A percentile compares a stretch with the other conserved stretches of the same genome.
phyloP scores from a whole-genome alignment of 352 stramenopile genomes.

The Globisporangium orthogonon region DNA sequence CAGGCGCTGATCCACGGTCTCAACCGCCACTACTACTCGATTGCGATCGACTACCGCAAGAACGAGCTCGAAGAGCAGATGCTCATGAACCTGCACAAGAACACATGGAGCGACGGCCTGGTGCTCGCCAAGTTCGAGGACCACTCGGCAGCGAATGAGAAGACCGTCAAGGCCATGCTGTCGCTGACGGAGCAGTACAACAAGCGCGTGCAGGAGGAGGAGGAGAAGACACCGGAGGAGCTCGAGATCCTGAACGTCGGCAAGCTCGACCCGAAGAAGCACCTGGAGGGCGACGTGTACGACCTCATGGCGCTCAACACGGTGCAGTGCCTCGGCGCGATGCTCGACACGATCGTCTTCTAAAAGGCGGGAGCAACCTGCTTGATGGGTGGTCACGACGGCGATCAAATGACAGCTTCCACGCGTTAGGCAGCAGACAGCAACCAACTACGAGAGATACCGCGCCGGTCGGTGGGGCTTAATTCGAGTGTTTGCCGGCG shows the following conservation, averaged over 20 bases:
- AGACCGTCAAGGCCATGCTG: constrained; percentile 93
- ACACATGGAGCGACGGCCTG: constrained; percentile 95
- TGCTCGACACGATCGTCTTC: constrained; percentile 99
- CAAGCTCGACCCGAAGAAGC: constrained; percentile 94
- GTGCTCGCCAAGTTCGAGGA: constrained; percentile 95
- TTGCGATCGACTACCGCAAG: constrained; percentile 97
- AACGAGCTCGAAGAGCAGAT: constrained; percentile 99
- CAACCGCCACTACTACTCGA: constrained; percentile 99
- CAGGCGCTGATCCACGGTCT: constrained; percentile 97
- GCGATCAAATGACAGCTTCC: no score
- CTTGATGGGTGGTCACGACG: no score
- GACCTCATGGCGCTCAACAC: constrained; percentile 98
- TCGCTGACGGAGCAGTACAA: constrained; percentile 96
- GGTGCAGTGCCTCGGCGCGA: constrained; percentile 96
- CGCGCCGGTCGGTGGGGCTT: no score
- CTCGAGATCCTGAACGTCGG: constrained; percentile 97
- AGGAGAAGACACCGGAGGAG: constrained; percentile 97
- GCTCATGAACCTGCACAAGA: constrained; percentile 99
- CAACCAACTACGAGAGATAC: no score
- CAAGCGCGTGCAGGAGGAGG: constrained; percentile 91
- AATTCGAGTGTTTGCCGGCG: no score
- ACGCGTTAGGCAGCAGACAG: no score
- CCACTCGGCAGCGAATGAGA: constrained; percentile 90
- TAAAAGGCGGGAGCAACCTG: constrained; percentile 26
- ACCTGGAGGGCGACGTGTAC: constrained; percentile 92